Base-by-base conservation (phyloP, 2,329 filamentous ascomycete species). In the Cladophialophora exuberans region DNA sequence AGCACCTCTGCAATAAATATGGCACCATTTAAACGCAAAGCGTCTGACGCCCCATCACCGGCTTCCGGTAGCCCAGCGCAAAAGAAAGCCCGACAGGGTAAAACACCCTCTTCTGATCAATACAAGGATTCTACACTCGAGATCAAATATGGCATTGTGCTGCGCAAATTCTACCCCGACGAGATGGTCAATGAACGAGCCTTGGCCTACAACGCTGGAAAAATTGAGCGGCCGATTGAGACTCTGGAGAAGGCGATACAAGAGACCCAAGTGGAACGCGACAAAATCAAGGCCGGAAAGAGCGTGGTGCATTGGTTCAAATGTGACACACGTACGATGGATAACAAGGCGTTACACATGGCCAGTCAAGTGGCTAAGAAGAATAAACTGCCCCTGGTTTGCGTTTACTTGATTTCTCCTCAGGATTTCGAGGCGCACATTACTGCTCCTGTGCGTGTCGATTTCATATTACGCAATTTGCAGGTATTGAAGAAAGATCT, bases 221-320 rank as follows among this genome's bases (percentile, higher is more conserved):
- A 83, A 43, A 75, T 95, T 3, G 80, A 85, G 3, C 83, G 88
- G 0, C 92, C 91, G 0, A 87, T 95, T 17, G 84, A 91, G 63
- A 70, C 81, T 0, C 78, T 96, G 2, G 69, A 83, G 4, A 69
- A 75, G 1, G 84, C 85, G 0, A 76, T 91, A 4, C 68, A 77
- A 20, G 81, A 85, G 1, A 94, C 90, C 0, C 72, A 77, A 2
- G 64, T 72, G 0, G 69, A 72, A 30, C 79, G 88, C 6, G 74
- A 77, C 23, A 70, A 73, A 1, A 78, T 88, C 10, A 59, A 73
- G 1, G 73, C 79, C 0, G 81, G 82, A 25, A 75, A 82, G 22
- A 83, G 85, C 0, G 86, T 96, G 0, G 82, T 96, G 0, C 89
- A 96, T 72, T 96, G 91, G 91, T 96, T 93, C 76, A 95, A 94